Evolutionary conservation across 148 eudicot species (phyloP), one percentile per base, ranked within the genome.

Genomic region (Vaccinium corymbosum): DNA sequence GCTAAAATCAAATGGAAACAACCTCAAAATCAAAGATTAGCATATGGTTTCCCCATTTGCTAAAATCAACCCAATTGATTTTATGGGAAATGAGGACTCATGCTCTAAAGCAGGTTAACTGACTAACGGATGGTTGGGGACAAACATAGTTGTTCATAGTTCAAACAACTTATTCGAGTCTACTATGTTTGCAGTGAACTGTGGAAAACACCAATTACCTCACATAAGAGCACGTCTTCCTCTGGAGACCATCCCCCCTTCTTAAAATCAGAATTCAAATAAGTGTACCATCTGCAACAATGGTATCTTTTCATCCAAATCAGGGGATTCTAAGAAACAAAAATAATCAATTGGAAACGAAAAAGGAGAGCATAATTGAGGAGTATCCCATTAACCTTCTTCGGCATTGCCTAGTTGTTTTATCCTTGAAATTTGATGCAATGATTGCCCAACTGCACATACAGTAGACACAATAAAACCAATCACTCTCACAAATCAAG

Each of bases 201-300:
- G 38, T 29, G 27, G 4, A 82, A n/a, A 49, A 19, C 38, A 38
- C 16, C 80, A 62, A 59, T 76, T 89, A 97, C 99, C 97, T 97
- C 99, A 84, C 98, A 97, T 85, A 97, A 87, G 86, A 96, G 91
- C 94, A 92, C 78, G 86, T 96, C 99, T 89, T 96, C 99, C 86
- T 96, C 98, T 10, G 94, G 97, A 64, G 99, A 93, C 99, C 99
- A 96, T 46, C 98, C 98, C 6, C 99, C 99, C 88, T 88, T 94
- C 89, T 96, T 96, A 90, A 94, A 93, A 88, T 94, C 95, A 76
- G 99, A 90, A 89, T 94, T 96, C 89, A 93, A 94, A 83, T 96
- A 96, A 25, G 99, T 93, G 86, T 86, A 94, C 99, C 99, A 96
- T 86, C 99, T 96, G 90, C 81, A 82, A 73, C 81, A 82, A 66